A percentile compares a stretch with the other conserved stretches of the same genome.
Conservation (phyloP, 2,329 filamentous ascomycete species). For the Fusarium aywerte region DNA sequence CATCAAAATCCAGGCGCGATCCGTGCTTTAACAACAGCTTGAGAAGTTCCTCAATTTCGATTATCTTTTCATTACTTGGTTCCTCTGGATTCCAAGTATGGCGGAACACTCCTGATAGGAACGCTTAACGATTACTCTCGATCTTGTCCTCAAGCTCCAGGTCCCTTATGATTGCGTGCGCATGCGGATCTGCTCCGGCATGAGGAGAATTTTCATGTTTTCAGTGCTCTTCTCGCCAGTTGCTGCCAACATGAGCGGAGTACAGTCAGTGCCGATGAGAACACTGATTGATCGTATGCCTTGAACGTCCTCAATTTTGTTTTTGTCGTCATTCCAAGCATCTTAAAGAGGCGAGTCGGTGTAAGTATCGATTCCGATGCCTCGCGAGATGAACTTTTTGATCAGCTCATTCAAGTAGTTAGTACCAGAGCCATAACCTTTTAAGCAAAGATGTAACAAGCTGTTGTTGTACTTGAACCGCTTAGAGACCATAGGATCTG, state of each 20-base stretch:
- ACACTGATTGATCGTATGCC: not conserved
- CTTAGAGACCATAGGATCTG: slow-evolving; percentile 13
- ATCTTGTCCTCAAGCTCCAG: not conserved
- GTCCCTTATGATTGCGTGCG: not conserved
- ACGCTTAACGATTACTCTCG: not conserved
- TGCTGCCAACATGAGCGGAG: slow-evolving; percentile 16
- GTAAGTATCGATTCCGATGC: slow-evolving; percentile 2
- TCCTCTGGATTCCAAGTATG: not conserved
- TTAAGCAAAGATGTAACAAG: slow-evolving; percentile 22
- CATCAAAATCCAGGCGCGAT: slow-evolving; percentile 3
- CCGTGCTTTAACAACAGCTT: slow-evolving; percentile 11
- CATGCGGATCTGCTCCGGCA: slow-evolving; percentile 10
- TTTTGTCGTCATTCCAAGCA: not conserved
- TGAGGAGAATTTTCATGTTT: slow-evolving; percentile 4
- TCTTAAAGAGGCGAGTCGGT: slow-evolving; percentile 1
- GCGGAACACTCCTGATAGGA: slow-evolving; percentile 17
- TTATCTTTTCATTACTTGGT: not conserved
- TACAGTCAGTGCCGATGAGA: slow-evolving; percentile 8
- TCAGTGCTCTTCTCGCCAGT: not conserved
- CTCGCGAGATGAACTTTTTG: not conserved
- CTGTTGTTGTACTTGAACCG: slow-evolving; percentile 7
- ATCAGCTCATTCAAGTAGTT: not conserved
- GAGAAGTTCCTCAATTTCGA: not conserved
- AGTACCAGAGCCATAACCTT: no score
- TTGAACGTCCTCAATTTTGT: not conserved